Base-by-base conservation (phyloP, 805 yeast genomes). In the Limtongozyma cylindracea region DNA sequence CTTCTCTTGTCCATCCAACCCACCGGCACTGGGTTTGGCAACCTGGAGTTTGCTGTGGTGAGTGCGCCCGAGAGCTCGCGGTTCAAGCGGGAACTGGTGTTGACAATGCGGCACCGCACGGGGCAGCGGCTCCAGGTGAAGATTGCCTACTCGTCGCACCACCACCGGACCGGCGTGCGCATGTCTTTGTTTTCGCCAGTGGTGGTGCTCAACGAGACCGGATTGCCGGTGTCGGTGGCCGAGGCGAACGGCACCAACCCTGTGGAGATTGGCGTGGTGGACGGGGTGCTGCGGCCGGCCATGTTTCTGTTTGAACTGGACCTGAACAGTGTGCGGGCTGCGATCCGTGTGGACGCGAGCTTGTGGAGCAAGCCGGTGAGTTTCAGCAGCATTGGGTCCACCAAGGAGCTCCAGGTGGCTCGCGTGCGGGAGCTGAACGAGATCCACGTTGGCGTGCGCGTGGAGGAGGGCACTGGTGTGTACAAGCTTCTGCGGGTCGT, bases 311-410 rank as follows among this genome's bases (percentile, higher is more conserved):
- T 77, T 36, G 70, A 62, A 12, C 49, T 48, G 9, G 59, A 55
- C 16, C 58, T 54, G 19, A 69, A 71, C 32, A n/a, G n/a, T n/a
- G n/a, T n/a, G n/a, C 52, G 91, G 26, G 91, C 82, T 0, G 35
- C 56, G 13, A 33, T 82, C 5, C 56, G 59, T 27, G 53, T 76
- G 11, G 72, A 60, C 1, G 74, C 72, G 24, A 70, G 92, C 0
- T 51, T 53, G 5, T 60, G 74, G 61, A 72, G 93, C 30, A 39
- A 50, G 1, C 74, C 77, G 2, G 49, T 77, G 21, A 69, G 91
- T 38, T 66, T 88, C 34, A 94, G 82, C 37, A 91, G 92, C 3
- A 58, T 84, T 24, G 98, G 98, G 0, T 46, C 53, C 18, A 59
- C 57, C 8, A 57, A 40, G 40, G 63, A 41, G 34, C 15, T 13